These are phyloP conservation scores for Chrysosporium keratinophilum DNA, from an alignment of 2,329 filamentous ascomycete genomes.

Conservation along the genomic window DNA sequence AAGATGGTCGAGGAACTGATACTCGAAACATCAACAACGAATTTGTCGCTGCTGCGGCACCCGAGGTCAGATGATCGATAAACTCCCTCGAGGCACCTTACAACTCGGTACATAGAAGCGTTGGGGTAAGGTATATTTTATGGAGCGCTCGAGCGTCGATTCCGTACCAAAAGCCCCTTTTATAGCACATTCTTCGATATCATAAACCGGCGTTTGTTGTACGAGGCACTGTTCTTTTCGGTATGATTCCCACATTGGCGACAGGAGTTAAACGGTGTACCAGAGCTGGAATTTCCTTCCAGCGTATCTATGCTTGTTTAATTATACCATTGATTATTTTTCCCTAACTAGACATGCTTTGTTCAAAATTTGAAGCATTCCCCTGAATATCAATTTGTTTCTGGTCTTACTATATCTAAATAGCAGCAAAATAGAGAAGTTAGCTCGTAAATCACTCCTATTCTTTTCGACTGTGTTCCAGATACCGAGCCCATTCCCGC, in stretches of 20 bases:
- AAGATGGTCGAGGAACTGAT: slow-evolving; percentile 39
- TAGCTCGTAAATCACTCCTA: not conserved
- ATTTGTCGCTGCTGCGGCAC: slow-evolving; percentile 47
- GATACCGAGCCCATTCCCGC: not conserved
- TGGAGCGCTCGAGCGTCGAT: too few species aligned
- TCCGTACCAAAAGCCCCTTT: not conserved
- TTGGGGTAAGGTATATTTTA: too few species aligned
- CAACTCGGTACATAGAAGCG: too few species aligned
- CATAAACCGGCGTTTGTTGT: not conserved
- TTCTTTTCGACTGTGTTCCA: not conserved
- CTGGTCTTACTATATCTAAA: not conserved
- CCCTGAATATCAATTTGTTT: not conserved
- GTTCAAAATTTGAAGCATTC: not conserved
- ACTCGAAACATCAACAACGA: slow-evolving; percentile 48
- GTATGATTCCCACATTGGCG: slow-evolving; percentile 6
- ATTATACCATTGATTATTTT: not conserved
- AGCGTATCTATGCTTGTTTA: not conserved
- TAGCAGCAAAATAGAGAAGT: not conserved
- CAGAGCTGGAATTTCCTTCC: not conserved
- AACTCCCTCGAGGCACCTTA: too few species aligned
- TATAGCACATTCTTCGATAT: not conserved
- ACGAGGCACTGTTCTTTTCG: not conserved
- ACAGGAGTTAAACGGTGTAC: not conserved
- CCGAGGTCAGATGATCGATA: slow-evolving; percentile 27
- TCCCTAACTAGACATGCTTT: not conserved